These are phyloP conservation scores for Coccomyxa subellipsoidea DNA, from an alignment of 163 green algal genomes.

Conservation along the genomic window DNA sequence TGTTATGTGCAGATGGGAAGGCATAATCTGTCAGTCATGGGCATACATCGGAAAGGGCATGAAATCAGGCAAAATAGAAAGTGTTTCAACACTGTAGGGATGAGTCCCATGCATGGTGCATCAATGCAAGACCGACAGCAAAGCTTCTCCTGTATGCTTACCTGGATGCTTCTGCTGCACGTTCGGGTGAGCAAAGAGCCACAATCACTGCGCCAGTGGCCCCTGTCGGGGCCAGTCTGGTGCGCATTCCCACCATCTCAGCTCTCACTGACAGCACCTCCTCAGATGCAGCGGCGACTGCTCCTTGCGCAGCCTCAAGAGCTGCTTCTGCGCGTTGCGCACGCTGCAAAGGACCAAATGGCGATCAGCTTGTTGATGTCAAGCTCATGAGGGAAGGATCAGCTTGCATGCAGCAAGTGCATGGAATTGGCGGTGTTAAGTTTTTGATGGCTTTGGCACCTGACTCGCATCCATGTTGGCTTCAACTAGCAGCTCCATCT, in stretches of 20 bases:
- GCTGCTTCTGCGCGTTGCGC: neutral
- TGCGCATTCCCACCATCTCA: neutral
- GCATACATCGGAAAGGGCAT: too few relatives aligned
- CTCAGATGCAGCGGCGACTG: neutral
- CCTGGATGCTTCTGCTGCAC: neutral
- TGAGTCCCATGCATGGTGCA: neutral
- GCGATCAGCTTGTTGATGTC: neutral
- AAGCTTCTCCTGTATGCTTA: neutral
- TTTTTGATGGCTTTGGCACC: neutral
- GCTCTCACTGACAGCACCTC: neutral
- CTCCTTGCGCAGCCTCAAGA: neutral
- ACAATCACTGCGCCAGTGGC: neutral
- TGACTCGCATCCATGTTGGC: slow-evolving; percentile 22
- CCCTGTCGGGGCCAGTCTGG: neutral
- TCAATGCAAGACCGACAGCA: too few relatives aligned
- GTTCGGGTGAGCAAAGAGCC: neutral
- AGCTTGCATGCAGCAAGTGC: neutral
- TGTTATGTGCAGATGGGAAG: neutral
- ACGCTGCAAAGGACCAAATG: neutral
- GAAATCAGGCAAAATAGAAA: too few relatives aligned
- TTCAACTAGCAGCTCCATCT: slow-evolving; percentile 24
- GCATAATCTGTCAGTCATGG: neutral
- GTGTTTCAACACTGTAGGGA: neutral
- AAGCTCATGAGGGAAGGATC: neutral
- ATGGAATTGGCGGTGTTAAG: neutral